These are phyloP conservation scores for Fomitopsis palustris DNA, from an alignment of 1,284 basidiomycete genomes.

Conservation along the genomic window DNA sequence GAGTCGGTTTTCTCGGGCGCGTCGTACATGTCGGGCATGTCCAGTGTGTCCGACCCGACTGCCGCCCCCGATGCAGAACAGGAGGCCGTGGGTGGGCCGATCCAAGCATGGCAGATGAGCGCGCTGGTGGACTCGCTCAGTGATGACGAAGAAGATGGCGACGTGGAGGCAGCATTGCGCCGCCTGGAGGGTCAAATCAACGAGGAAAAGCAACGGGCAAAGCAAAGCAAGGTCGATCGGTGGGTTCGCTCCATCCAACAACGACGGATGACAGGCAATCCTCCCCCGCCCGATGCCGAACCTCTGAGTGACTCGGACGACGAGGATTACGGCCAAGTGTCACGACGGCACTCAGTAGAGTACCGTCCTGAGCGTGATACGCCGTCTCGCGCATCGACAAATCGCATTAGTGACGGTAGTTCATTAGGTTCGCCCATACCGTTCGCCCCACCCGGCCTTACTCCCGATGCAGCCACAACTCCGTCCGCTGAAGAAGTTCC, in stretches of 20 bases:
- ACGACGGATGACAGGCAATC: conserved; percentile 50
- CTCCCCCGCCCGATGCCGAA: conserved; percentile 60
- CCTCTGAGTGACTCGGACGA: conserved; percentile 42
- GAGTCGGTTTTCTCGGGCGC: conserved; percentile 45
- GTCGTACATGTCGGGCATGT: conserved; percentile 29
- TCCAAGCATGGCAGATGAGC: conserved; percentile 78
- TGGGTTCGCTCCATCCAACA: conserved; percentile 76
- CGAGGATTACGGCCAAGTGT: conserved; percentile 24
- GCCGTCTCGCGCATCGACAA: neutral
- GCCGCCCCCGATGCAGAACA: conserved; percentile 33
- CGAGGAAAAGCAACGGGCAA: conserved; percentile 61
- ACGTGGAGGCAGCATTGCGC: conserved; percentile 75
- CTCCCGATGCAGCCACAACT: neutral
- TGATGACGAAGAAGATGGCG: conserved; percentile 71
- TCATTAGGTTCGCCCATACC: neutral
- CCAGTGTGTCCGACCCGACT: conserved; percentile 35
- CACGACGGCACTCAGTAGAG: neutral
- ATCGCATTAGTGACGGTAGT: neutral
- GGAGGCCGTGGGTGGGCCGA: conserved; percentile 30
- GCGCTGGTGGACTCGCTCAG: conserved; percentile 74
- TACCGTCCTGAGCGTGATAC: neutral
- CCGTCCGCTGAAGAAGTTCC: neutral
- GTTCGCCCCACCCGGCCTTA: neutral
- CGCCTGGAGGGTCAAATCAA: conserved; percentile 84
- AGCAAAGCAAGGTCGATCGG: conserved; percentile 72